Base-by-base conservation (phyloP, 306 rosid genomes). In the Quercus wislizeni region DNA sequence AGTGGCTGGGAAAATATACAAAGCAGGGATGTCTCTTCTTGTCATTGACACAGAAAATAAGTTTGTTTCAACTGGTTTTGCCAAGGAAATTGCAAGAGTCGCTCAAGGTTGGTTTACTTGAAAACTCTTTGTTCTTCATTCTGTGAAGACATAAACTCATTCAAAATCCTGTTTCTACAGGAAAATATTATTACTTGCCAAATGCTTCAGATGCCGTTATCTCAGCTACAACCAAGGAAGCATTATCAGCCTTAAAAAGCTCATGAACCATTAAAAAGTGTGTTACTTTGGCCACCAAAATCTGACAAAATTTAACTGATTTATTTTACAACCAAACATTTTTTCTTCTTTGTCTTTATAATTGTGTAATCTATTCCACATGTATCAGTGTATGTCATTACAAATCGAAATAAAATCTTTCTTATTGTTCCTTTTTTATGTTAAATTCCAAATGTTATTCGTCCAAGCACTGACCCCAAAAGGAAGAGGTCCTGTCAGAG, bases 21-120 rank as follows among this genome's bases (percentile, higher is more conserved):
- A 91, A 88, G 85, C 99, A 57, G 98, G 98, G 80, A 95, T 95
- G 98, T 95, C 98, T 57, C 98, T 95, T 46, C 99, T 95, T 3
- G 94, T 95, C 78, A 95, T 95, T 2, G 99, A 95, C 89, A 95
- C 99, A 0, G 99, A 95, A 88, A 95, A 95, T 71, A 95, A 95
- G 85, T 95, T 95, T 73, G 98, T 95, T 30, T 95, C 99, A 5
- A 95, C 99, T 20, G 99, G 99, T 77, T 95, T 95, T 67, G 99
- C 99, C 61, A 91, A 95, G 94, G 99, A 92, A 81, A 91, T 92
- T 71, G 99, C 99, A 17, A 92, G 99, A 90, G 97, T 95, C 54
- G 95, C 98, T 68, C 99, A 95, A 90, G 99, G 99, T 95, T 85
- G 79, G 87, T 81, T 80, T 65, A 9, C 65, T 84, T 33, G 25